Conservation (phyloP, 371 early-diverging fungal species). For the Mortierella sp. region DNA sequence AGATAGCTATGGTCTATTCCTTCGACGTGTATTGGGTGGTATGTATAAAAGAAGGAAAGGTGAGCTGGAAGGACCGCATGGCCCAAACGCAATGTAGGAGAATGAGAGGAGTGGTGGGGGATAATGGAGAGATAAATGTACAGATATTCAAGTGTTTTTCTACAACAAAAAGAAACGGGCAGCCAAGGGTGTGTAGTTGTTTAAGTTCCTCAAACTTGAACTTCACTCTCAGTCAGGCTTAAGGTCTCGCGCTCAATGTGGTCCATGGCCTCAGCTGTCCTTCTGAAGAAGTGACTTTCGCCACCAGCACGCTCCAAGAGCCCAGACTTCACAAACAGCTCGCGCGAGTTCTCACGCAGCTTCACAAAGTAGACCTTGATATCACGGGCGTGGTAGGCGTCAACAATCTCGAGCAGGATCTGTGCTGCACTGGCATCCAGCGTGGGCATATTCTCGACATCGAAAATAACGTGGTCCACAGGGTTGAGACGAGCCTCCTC, state of each 20-base stretch:
- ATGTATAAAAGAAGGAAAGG: not conserved
- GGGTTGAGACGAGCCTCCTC: slow-evolving; percentile 79
- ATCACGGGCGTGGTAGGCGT: slow-evolving; percentile 80
- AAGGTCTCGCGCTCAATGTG: slow-evolving; percentile 41
- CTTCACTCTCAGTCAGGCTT: slow-evolving; percentile 25
- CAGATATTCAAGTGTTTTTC: not conserved
- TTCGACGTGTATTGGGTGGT: not conserved
- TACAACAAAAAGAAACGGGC: not conserved
- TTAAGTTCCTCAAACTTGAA: slow-evolving; percentile 18
- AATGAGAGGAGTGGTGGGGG: not conserved
- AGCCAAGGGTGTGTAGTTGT: not conserved
- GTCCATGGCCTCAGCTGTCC: slow-evolving; percentile 52
- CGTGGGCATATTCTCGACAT: slow-evolving; percentile 86
- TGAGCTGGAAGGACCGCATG: not conserved
- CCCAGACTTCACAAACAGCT: slow-evolving; percentile 78
- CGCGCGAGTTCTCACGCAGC: slow-evolving; percentile 76
- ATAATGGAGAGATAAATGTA: not conserved
- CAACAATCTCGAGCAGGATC: slow-evolving; percentile 90
- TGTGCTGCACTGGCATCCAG: slow-evolving; percentile 95
- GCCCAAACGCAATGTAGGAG: not conserved
- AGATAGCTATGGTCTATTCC: not conserved
- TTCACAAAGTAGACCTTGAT: slow-evolving; percentile 90
- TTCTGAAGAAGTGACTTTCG: slow-evolving; percentile 65
- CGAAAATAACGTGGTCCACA: slow-evolving; percentile 84
- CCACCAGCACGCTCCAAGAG: slow-evolving; percentile 74